Conservation (phyloP, 23 red algal species). For the Agarophyton chilense region DNA sequence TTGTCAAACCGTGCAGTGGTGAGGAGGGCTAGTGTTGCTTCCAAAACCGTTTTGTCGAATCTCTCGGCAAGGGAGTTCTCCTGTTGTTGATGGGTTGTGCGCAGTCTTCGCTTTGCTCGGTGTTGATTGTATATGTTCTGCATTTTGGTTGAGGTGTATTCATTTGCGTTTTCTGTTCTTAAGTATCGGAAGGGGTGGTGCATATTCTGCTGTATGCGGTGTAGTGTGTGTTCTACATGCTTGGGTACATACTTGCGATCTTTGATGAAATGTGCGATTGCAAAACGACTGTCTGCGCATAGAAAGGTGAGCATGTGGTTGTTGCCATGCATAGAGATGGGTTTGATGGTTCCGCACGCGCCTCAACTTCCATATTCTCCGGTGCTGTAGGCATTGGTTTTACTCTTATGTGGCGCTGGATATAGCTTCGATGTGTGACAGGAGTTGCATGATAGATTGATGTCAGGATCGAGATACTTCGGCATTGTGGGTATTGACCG, state of each 20-base stretch:
- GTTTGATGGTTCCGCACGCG: not conserved
- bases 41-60: not conserved
- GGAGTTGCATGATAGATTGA: not conserved
- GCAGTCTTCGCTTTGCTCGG: not conserved
- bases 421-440: not conserved
- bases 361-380: not conserved
- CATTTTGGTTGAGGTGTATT: not conserved
- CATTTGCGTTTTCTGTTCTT: not conserved
- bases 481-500: not conserved
- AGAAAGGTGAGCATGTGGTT: slow-evolving; percentile 3
- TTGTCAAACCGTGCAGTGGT: not conserved
- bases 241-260: not conserved
- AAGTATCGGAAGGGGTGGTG: not conserved
- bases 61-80: not conserved
- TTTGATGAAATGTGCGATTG: not conserved
- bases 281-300: not conserved
- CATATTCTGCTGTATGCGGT: not conserved
- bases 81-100: not conserved
- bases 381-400: not conserved
- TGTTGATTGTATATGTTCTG: not conserved
- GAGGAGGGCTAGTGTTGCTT: not conserved
- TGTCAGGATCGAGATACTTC: not conserved
- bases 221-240: not conserved
- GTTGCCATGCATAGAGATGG: not conserved
- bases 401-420: not conserved